Evolutionary conservation across 2,329 filamentous ascomycete genomes (phyloP).

Genomic region (Metarhizium brunneum): DNA sequence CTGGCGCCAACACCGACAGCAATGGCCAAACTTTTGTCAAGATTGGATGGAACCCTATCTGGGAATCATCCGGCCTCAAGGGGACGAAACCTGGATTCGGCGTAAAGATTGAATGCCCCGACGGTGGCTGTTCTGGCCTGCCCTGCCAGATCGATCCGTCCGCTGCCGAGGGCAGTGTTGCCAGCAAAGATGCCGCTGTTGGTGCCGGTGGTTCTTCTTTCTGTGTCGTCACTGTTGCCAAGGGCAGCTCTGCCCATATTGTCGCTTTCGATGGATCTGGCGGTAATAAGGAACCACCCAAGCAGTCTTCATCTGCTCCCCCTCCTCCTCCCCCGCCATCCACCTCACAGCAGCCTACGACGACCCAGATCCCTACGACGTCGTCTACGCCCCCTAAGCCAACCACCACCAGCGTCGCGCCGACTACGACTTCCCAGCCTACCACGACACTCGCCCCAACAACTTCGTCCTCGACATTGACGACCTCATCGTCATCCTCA

Average conservation of each 20-base stretch:
- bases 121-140: conserved; percentile 58
- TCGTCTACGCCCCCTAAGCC: background rate
- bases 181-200: conserved; percentile 39
- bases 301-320: conserved; percentile 1
- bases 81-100: conserved; percentile 51
- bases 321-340: conserved; percentile 3
- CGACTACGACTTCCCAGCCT: conserved; percentile 3
- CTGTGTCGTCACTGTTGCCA: conserved; percentile 67
- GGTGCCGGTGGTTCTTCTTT: conserved; percentile 63
- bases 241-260: conserved; percentile 57
- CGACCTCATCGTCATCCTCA: background rate
- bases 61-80: conserved; percentile 43
- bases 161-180: conserved; percentile 46
- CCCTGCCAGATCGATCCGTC: conserved; percentile 63
- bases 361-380: conserved; percentile 4
- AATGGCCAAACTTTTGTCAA: conserved; percentile 64
- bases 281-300: conserved; percentile 15
- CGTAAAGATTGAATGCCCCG: conserved; percentile 59
- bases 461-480: background rate
- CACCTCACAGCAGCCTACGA: background rate
- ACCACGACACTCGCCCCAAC: background rate
- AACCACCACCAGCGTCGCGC: conserved; percentile 6
- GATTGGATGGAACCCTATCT: conserved; percentile 71
- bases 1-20: conserved; percentile 60
- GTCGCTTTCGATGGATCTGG: conserved; percentile 47